A percentile compares a stretch with the other conserved stretches of the same genome.
Evolutionary conservation across 1,284 basidiomycete genomes (phyloP).

Genomic region (Cryptococcus sp.): DNA sequence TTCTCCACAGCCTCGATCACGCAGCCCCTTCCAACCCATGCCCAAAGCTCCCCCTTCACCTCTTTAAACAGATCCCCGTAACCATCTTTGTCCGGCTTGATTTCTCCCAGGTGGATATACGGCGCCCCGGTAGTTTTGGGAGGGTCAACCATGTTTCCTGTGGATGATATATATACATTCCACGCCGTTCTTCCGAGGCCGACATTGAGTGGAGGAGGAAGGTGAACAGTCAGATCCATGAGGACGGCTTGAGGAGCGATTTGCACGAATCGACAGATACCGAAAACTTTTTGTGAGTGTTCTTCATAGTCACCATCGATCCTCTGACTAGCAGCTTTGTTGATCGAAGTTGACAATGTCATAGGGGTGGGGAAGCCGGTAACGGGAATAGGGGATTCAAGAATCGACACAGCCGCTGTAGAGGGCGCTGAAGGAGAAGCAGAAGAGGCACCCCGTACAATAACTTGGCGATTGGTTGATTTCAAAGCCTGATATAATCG

Average conservation of each 20-base stretch:
- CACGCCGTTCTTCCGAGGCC: conserved; percentile 15
- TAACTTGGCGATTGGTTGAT: conserved; percentile 46
- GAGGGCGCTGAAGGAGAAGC: conserved; percentile 19
- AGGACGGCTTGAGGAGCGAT: conserved; percentile 43
- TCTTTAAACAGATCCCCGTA: conserved; percentile 49
- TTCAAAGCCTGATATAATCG: conserved; percentile 45
- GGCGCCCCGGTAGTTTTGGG: conserved; percentile 42
- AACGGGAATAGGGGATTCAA: conserved; percentile 45
- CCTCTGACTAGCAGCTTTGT: conserved; percentile 7
- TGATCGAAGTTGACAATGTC: conserved; percentile 3
- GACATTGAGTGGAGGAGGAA: conserved; percentile 30
- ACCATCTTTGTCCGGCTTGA: conserved; percentile 43
- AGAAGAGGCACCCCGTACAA: conserved; percentile 45
- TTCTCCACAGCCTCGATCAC: conserved; percentile 32
- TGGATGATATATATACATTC: conserved; percentile 43
- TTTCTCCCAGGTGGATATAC: conserved; percentile 29
- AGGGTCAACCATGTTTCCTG: conserved; percentile 46
- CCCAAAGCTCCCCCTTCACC: conserved; percentile 46
- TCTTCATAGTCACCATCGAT: conserved; percentile 41
- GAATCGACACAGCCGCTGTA: conserved; percentile 46
- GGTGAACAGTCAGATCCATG: conserved; percentile 46
- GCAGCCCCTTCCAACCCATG: conserved; percentile 47
- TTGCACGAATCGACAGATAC: conserved; percentile 48
- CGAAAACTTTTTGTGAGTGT: conserved; percentile 46
- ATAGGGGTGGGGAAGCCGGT: conserved; percentile 22